Conservation (phyloP, 176 grass and related monocot genomes). For the Carex parvula region DNA sequence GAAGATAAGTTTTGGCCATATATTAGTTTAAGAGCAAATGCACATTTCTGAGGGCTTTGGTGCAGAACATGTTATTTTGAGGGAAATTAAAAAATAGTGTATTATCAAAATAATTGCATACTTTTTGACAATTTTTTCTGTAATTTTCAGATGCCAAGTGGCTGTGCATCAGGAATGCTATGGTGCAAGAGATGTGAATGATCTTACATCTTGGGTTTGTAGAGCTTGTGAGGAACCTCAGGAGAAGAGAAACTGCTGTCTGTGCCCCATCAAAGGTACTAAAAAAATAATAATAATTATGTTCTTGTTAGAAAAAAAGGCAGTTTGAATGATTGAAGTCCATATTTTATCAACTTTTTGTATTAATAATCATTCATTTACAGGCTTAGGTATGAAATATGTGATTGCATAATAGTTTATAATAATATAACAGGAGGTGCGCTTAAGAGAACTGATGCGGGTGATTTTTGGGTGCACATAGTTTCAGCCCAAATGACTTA, state of each 20-base stretch:
- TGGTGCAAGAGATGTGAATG: constrained; percentile 50
- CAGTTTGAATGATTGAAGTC: not conserved
- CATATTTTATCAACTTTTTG: not conserved
- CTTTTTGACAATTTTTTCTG: not conserved
- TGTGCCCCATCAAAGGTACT: constrained; percentile 91
- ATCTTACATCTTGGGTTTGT: constrained; percentile 91
- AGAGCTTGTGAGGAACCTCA: constrained; percentile 68
- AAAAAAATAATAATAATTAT: not conserved
- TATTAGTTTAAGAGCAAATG: not conserved
- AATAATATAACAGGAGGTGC: constrained; percentile 61
- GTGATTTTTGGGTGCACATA: constrained; percentile 86
- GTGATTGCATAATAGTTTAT: constrained; percentile 2
- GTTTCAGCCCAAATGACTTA: constrained; percentile 88
- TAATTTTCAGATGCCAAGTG: constrained; percentile 79
- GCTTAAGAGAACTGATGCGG: constrained; percentile 78
- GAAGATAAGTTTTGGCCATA: not conserved
- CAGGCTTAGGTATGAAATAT: not conserved
- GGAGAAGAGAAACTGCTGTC: constrained; percentile 63
- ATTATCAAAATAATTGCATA: not conserved
- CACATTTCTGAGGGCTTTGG: not conserved
- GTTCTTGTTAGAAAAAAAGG: not conserved
- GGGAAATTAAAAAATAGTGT: not conserved
- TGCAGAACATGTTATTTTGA: not conserved
- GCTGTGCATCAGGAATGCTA: constrained; percentile 97
- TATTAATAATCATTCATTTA: not conserved